Base-by-base conservation (phyloP, 805 yeast genomes). In the Soucietia sequanensis region DNA sequence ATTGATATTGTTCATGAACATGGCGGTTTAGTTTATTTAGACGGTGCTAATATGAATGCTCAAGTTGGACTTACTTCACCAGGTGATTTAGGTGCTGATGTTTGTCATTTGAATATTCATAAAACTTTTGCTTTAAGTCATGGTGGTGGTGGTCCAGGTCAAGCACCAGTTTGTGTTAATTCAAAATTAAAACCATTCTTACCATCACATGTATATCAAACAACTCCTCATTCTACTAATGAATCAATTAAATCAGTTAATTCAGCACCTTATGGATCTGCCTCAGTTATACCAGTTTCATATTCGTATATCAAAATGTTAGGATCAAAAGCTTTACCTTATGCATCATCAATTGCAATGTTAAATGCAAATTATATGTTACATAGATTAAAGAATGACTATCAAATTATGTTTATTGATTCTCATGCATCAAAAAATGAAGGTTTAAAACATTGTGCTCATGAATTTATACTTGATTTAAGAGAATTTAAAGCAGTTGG, bases 71-170 rank as follows among this genome's bases (percentile, higher is more conserved):
- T 93, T 41, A 91, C 98, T 0, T 85, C 95, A 5, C 98, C 99
- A 7, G 99, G 98, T 39, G 97, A 89, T 56, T 69, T 93, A 48
- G 98, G 97, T 34, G 98, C 98, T 9, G 99, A 93, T 65, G 98
- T 93, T 27, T 93, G 99, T 62, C 99, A 93, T 55, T 75, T 93
- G 68, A 93, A 93, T 61, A 72, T 93, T 57, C 99, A 93, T 72
- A 93, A 93, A 68, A 93, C 99, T 1, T 93, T 93, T 71, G 89
- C 97, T 30, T 88, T 93, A 54, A 95, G 96, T 36, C 99, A 93
- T 55, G 99, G 99, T 55, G 99, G 99, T 57, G 99, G 99, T 58
- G 99, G 99, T 27, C 99, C 99, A 27, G 99, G 98, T 56, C 95
- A 89, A 52, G 99, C 97, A 13, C 98, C 98, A 33, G 93, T 93